phyloP scores from a whole-genome alignment of 331 rosid genomes.

The Cydonia oblonga region DNA sequence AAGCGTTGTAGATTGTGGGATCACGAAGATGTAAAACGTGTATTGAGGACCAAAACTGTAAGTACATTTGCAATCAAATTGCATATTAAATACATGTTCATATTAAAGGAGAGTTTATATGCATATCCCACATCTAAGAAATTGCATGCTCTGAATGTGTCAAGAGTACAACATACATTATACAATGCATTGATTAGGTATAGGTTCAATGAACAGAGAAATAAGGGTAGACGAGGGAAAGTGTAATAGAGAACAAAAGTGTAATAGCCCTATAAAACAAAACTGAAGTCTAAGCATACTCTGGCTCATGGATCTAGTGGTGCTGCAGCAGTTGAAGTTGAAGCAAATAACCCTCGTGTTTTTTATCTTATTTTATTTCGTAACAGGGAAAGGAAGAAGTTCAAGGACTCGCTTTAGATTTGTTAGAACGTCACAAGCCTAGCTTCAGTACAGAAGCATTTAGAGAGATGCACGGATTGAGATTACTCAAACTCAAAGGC shows the following conservation, averaged over 20 bases:
- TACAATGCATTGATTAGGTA: no score
- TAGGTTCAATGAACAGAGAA: no score
- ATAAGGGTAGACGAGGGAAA: no score
- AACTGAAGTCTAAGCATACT: not conserved
- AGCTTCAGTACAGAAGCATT: not conserved
- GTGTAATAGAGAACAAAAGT: no score
- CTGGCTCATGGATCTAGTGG: not conserved
- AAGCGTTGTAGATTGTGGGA: not conserved
- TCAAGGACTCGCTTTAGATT: not conserved
- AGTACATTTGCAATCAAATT: not conserved
- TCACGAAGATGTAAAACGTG: not conserved
- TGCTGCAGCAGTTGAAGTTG: not conserved
- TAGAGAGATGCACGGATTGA: not conserved
- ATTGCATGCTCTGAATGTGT: no score
- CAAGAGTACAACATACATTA: no score
- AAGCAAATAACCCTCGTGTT: not conserved
- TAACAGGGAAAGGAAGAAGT: not conserved
- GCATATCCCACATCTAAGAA: no score
- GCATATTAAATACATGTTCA: no score
- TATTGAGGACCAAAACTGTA: not conserved
- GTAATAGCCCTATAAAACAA: no score
- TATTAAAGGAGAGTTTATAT: no score
- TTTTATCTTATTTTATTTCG: not conserved
- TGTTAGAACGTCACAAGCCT: not conserved
- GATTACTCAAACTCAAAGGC: not conserved